Evolutionary conservation across 169 alveolate species (phyloP).

Genomic region (Eimeria tenella): DNA sequence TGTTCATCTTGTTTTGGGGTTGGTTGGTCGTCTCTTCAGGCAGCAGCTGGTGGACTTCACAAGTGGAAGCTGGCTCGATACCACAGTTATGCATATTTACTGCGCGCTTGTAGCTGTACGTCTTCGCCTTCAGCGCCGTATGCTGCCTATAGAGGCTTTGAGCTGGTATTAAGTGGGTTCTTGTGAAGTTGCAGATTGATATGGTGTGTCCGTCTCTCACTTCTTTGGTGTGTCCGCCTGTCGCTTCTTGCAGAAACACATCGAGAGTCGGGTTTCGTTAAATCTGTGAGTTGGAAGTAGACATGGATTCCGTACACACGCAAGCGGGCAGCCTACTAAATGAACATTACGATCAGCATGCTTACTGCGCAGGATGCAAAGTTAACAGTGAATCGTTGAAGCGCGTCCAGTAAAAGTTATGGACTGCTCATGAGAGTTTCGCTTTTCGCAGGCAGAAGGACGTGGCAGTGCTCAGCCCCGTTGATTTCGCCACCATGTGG

Average conservation of each 20-base stretch:
- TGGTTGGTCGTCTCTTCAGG: conserved; percentile 11
- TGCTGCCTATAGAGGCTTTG: not conserved
- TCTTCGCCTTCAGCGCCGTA: not conserved
- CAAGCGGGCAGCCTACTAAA: no score
- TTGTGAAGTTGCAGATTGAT: not conserved
- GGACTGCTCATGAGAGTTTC: not conserved
- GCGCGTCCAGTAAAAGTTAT: not conserved
- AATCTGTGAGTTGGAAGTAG: not conserved
- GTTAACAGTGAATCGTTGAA: no score
- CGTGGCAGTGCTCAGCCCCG: conserved; percentile 25
- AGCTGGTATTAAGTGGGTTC: not conserved
- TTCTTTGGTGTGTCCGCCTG: not conserved
- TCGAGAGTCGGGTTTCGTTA: not conserved
- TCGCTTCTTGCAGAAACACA: not conserved
- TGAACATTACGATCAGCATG: no score
- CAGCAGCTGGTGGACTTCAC: not conserved
- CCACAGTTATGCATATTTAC: conserved; percentile 24
- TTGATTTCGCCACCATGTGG: conserved; percentile 1
- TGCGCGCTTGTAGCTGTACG: not conserved
- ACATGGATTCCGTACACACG: not conserved
- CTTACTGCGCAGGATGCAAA: no score
- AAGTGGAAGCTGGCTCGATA: conserved; percentile 4
- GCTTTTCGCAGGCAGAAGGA: not conserved
- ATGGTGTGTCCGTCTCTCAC: not conserved
- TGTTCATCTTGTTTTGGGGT: not conserved